These are phyloP conservation scores for Talaromyces sp. DNA, from an alignment of 2,329 filamentous ascomycete species.

Conservation along the genomic window DNA sequence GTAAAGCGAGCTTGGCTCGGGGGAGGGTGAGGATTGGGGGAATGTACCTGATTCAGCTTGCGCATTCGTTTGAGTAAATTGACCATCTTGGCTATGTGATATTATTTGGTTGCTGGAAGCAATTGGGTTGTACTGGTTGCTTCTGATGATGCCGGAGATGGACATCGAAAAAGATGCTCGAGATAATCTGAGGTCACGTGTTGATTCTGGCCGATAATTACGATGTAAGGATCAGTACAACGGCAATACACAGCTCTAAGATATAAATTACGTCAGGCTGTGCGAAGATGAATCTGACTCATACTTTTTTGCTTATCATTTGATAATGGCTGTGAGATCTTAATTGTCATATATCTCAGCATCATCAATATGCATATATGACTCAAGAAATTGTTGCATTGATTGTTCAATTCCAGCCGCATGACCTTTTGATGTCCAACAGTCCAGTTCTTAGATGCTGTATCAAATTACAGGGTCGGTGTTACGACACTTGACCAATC, in stretches of 20 bases:
- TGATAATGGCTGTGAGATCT: neutral
- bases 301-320: neutral
- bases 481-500: neutral
- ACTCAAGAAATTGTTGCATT: neutral
- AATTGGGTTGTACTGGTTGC: neutral
- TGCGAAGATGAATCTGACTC: neutral
- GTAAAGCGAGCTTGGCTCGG: conserved; percentile 25
- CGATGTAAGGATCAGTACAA: neutral
- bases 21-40: conserved; percentile 21
- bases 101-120: neutral
- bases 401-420: neutral
- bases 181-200: conserved; percentile 21
- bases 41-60: conserved; percentile 65
- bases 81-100: conserved; percentile 40
- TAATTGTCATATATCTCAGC: neutral
- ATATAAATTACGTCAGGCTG: neutral
- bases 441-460: neutral
- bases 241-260: neutral
- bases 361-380: neutral
- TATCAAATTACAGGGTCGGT: neutral
- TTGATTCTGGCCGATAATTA: conserved; percentile 1
- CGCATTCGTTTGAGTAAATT: conserved; percentile 65
- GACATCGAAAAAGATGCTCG: conserved; percentile 13
- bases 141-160: conserved; percentile 5
- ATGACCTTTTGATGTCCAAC: neutral